Evolutionary conservation across 2,329 filamentous ascomycete genomes (phyloP).

Genomic region (Calonectria hawksworthii): DNA sequence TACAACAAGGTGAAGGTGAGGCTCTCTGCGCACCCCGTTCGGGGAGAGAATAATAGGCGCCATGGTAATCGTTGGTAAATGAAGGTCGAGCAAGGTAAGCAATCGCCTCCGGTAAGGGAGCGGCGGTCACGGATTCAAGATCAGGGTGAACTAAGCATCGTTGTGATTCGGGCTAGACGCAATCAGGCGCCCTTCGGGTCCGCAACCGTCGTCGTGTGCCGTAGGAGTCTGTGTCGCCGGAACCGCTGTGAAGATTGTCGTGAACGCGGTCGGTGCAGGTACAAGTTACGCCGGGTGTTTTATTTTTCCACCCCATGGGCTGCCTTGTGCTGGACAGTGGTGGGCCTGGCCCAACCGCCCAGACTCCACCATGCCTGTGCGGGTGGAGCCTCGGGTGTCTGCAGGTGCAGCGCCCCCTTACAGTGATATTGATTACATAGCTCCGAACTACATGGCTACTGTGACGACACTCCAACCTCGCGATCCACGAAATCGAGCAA

Average conservation of each 20-base stretch:
- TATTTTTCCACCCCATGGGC: slow-evolving; percentile 39
- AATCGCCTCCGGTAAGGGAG: slow-evolving; percentile 26
- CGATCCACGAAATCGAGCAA: slow-evolving; percentile 25
- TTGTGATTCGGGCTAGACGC: slow-evolving; percentile 28
- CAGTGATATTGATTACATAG: slow-evolving; percentile 31
- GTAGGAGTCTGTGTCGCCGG: background rate
- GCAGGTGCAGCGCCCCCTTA: slow-evolving; percentile 19
- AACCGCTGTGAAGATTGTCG: background rate
- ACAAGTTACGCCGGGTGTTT: slow-evolving; percentile 30
- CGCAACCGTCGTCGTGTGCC: slow-evolving; percentile 7
- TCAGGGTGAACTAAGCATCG: slow-evolving; percentile 43
- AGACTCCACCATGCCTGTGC: slow-evolving; percentile 15
- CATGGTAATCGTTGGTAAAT: slow-evolving; percentile 31
- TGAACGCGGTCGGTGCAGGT: background rate
- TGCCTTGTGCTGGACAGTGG: slow-evolving; percentile 23
- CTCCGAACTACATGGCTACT: slow-evolving; percentile 21
- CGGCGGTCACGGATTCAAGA: slow-evolving; percentile 20
- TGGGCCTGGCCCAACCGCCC: slow-evolving; percentile 9
- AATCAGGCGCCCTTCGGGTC: slow-evolving; percentile 17
- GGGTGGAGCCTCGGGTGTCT: background rate
- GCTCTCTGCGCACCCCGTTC: slow-evolving; percentile 57
- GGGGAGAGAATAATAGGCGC: slow-evolving; percentile 39
- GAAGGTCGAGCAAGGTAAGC: slow-evolving; percentile 5
- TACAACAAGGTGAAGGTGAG: slow-evolving; percentile 66
- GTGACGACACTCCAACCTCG: slow-evolving; percentile 34